phyloP scores from a whole-genome alignment of 1,284 basidiomycete genomes.

The Veloporphyrellus conicus region DNA sequence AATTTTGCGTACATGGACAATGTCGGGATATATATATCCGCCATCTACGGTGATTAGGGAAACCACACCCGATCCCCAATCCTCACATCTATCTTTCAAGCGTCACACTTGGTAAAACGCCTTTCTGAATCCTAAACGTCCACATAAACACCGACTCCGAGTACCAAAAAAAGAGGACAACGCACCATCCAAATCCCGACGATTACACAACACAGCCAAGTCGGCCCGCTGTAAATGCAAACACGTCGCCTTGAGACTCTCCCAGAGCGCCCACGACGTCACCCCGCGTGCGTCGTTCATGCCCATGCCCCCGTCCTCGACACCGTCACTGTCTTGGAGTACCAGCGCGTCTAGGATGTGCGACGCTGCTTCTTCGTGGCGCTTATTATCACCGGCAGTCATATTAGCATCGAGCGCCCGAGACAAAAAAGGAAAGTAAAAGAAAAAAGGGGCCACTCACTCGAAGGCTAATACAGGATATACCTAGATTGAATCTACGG shows the following conservation, averaged over 20 bases:
- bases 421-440: neutral
- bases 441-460: conserved; percentile 40
- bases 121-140: neutral
- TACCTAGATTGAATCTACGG: conserved; percentile 82
- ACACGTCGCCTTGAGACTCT: conserved; percentile 76
- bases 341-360: conserved; percentile 83
- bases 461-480: conserved; percentile 82
- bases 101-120: neutral
- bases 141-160: neutral
- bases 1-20: no score
- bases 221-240: conserved; percentile 72
- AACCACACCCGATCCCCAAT: no score
- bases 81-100: no score
- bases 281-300: conserved; percentile 61
- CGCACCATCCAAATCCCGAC: conserved; percentile 67
- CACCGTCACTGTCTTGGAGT: conserved; percentile 80
- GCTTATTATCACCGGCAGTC: no score
- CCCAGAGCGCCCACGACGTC: conserved; percentile 77
- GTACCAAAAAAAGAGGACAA: neutral
- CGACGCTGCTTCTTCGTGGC: conserved; percentile 78
- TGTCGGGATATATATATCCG: no score
- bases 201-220: conserved; percentile 67
- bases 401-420: no score
- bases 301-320: conserved; percentile 41
- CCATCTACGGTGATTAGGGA: no score